These are phyloP conservation scores for Ceratocystis colombiana DNA, from an alignment of 2,329 filamentous ascomycete species.

Conservation along the genomic window DNA sequence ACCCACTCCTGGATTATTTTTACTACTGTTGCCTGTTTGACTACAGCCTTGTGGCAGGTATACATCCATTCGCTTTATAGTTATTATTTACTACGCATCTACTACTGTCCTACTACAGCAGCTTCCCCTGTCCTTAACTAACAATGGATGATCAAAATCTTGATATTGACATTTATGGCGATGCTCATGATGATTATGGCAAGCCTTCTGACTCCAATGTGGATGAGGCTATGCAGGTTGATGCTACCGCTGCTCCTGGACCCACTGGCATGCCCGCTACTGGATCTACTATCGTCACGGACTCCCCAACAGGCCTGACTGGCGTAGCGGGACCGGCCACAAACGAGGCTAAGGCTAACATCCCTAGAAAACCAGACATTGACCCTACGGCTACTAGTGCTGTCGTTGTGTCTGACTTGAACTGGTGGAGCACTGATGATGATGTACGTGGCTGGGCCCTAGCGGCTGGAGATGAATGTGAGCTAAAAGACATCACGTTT, in stretches of 20 bases:
- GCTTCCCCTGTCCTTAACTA: not conserved
- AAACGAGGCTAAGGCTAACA: conserved; percentile 35
- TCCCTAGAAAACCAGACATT: conserved; percentile 35
- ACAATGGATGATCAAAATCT: conserved; percentile 60
- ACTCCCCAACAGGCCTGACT: conserved; percentile 31
- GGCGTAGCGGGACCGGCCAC: conserved; percentile 30
- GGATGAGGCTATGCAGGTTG: conserved; percentile 20
- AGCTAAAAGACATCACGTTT: conserved; percentile 87
- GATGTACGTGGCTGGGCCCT: conserved; percentile 81
- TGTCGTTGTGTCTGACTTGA: conserved; percentile 76
- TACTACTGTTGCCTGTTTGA: not conserved
- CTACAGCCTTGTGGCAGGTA: not conserved
- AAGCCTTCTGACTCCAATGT: conserved; percentile 23
- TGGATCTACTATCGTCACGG: conserved; percentile 25
- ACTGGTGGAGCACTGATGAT: conserved; percentile 96
- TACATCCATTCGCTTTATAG: not conserved
- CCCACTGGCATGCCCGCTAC: conserved; percentile 3
- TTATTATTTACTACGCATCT: conserved; percentile 4
- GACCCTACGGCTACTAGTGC: conserved; percentile 51
- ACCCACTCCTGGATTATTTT: not conserved
- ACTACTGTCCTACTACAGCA: too few relatives aligned
- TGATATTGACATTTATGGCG: conserved; percentile 63
- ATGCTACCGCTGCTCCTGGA: not conserved
- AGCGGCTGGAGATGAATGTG: conserved; percentile 68
- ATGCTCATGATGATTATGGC: conserved; percentile 37